These are phyloP conservation scores for Cordyceps cicadae DNA, from an alignment of 2,329 filamentous ascomycete genomes.

Conservation along the genomic window DNA sequence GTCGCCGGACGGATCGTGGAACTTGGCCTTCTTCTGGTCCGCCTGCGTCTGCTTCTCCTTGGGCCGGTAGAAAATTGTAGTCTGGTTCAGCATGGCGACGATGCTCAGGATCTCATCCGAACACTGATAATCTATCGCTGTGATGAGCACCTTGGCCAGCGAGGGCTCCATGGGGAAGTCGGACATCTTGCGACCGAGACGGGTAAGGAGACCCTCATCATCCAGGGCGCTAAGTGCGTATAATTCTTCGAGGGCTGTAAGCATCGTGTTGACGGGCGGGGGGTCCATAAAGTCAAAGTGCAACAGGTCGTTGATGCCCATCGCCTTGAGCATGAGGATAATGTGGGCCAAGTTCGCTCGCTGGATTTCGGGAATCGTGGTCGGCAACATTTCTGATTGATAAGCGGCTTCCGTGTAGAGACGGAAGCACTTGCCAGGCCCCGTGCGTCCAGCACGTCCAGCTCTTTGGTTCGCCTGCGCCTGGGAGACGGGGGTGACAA, in stretches of 20 bases:
- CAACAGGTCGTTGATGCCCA: constrained; percentile 96
- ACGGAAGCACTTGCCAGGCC: constrained; percentile 91
- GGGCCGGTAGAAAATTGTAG: constrained; percentile 84
- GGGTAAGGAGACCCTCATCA: constrained; percentile 87
- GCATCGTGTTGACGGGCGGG: constrained; percentile 93
- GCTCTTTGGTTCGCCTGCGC: constrained; percentile 93
- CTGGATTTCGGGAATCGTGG: constrained; percentile 93
- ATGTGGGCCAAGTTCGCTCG: constrained; percentile 86
- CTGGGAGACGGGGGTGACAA: constrained; percentile 93
- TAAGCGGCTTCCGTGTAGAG: constrained; percentile 93
- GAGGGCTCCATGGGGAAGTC: constrained; percentile 97
- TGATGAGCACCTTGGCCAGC: constrained; percentile 82
- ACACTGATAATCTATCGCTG: constrained; percentile 77
- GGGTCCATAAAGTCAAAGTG: constrained; percentile 99
- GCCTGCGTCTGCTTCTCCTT: constrained; percentile 96
- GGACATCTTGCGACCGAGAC: constrained; percentile 91
- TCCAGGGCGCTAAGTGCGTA: constrained; percentile 88
- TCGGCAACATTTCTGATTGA: constrained; percentile 94
- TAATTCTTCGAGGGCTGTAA: constrained; percentile 89
- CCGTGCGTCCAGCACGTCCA: constrained; percentile 86
- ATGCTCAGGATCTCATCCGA: constrained; percentile 92
- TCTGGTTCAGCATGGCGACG: constrained; percentile 85
- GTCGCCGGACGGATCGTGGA: constrained; percentile 90
- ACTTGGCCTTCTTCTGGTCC: constrained; percentile 95
- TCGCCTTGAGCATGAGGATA: constrained; percentile 96